A percentile compares a stretch with the other conserved stretches of the same genome.
phyloP scores from a whole-genome alignment of 129 eudicot species.

The Pulicaria dysenterica region DNA sequence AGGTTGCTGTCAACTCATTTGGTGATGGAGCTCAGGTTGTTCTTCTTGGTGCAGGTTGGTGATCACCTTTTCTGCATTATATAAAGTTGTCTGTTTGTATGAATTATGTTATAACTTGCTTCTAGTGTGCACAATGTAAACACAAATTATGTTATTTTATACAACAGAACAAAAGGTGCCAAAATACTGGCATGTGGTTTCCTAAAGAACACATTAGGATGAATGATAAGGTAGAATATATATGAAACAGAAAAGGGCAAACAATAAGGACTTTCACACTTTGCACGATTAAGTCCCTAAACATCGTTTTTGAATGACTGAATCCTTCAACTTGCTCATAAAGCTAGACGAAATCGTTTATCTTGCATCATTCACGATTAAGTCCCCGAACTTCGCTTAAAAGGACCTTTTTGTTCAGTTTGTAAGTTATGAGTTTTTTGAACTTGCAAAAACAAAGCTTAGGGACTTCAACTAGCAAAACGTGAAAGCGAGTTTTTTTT shows the following conservation, averaged over 20 bases:
- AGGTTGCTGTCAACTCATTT: conserved; percentile 71
- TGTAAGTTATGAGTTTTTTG: too few species aligned
- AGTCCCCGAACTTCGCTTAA: too few species aligned
- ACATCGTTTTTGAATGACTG: too few species aligned
- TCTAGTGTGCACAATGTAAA: not conserved
- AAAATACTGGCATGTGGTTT: too few species aligned
- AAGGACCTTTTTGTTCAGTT: too few species aligned
- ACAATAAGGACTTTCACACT: not conserved
- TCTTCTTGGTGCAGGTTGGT: conserved; percentile 98
- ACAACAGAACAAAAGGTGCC: not conserved
- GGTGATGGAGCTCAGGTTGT: conserved; percentile 87
- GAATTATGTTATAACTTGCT: conserved; percentile 1
- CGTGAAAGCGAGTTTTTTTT: too few species aligned
- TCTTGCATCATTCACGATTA: too few species aligned
- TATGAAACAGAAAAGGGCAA: not conserved
- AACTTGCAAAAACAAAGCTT: not conserved
- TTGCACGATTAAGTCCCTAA: not conserved
- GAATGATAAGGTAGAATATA: not conserved
- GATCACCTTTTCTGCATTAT: conserved; percentile 19
- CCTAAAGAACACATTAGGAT: too few species aligned
- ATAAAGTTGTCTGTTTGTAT: not conserved
- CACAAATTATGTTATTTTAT: not conserved
- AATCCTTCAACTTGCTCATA: too few species aligned
- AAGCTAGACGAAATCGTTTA: too few species aligned
- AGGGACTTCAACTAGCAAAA: not conserved